phyloP scores from a whole-genome alignment of 768 basidiomycete species.

The Hygrocybe coccinea region DNA sequence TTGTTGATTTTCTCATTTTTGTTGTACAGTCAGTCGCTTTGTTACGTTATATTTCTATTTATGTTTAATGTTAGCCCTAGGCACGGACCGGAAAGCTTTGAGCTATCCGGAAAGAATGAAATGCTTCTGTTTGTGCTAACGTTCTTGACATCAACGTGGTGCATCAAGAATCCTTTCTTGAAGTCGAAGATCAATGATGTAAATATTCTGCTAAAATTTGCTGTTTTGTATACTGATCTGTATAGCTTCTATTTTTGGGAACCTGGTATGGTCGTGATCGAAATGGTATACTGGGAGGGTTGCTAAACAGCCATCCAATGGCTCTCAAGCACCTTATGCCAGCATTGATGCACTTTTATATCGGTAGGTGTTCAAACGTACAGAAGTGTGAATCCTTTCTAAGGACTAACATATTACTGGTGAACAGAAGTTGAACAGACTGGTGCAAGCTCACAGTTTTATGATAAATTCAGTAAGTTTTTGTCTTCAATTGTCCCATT shows the following conservation, averaged over 20 bases:
- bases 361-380: constrained; percentile 49
- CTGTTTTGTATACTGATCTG: background rate
- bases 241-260: constrained; percentile 69
- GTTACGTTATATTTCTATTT: background rate
- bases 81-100: constrained; percentile 60
- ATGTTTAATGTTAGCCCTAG: background rate
- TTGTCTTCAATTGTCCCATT: constrained; percentile 1
- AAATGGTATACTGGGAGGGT: constrained; percentile 70
- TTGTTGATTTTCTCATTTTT: constrained; percentile 85
- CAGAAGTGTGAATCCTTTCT: background rate
- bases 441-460: constrained; percentile 96
- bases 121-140: constrained; percentile 83
- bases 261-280: constrained; percentile 63
- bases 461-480: constrained; percentile 89
- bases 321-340: constrained; percentile 88
- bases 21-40: constrained; percentile 59
- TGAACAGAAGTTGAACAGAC: constrained; percentile 90
- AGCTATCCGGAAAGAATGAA: constrained; percentile 79
- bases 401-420: background rate
- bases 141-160: constrained; percentile 91
- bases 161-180: constrained; percentile 97
- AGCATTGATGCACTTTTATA: constrained; percentile 90
- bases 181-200: constrained; percentile 96
- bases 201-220: constrained; percentile 16
- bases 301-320: constrained; percentile 79